Percentiles rank a stretch among this genome's conserved stretches.
phyloP scores from a whole-genome alignment of 78 protist species.

The Pigoraptor vietnamica region DNA sequence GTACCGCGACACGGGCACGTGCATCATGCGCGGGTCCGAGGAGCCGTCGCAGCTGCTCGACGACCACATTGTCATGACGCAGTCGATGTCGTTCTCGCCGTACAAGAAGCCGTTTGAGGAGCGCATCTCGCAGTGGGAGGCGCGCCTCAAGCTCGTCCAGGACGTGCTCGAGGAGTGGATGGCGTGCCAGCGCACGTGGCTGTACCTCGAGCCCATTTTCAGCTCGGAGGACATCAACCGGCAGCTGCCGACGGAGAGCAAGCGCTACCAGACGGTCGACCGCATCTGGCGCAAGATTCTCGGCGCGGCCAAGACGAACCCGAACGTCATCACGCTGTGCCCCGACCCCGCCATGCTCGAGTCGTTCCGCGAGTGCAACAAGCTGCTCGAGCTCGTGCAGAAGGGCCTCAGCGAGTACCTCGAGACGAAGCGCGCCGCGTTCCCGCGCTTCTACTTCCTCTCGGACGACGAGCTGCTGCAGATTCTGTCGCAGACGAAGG shows the following conservation, averaged over 20 bases:
- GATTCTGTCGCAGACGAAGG: constrained; percentile 55
- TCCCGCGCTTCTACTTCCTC: constrained; percentile 65
- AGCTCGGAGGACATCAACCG: constrained; percentile 60
- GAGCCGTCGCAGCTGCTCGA: constrained; percentile 50
- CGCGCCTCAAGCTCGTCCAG: constrained; percentile 16
- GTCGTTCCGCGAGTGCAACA: constrained; percentile 38
- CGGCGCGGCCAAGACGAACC: neutral
- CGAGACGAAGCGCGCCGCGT: constrained; percentile 12
- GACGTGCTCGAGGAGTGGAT: constrained; percentile 69
- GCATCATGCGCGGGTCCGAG: constrained; percentile 49
- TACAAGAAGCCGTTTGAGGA: constrained; percentile 42
- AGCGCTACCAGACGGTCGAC: constrained; percentile 11
- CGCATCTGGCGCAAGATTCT: neutral
- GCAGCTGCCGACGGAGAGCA: constrained; percentile 59
- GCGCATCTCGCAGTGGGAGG: constrained; percentile 39
- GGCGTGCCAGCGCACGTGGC: constrained; percentile 54
- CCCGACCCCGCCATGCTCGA: neutral
- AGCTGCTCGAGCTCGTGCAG: neutral
- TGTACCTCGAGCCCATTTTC: constrained; percentile 78
- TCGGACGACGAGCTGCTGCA: constrained; percentile 20
- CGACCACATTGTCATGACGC: constrained; percentile 36
- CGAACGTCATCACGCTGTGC: neutral
- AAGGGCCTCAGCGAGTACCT: neutral
- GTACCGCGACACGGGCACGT: constrained; percentile 54
- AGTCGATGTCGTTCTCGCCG: constrained; percentile 47